These are phyloP conservation scores for Magnaporthiopsis incrustans DNA, from an alignment of 2,329 filamentous ascomycete species.

Conservation along the genomic window DNA sequence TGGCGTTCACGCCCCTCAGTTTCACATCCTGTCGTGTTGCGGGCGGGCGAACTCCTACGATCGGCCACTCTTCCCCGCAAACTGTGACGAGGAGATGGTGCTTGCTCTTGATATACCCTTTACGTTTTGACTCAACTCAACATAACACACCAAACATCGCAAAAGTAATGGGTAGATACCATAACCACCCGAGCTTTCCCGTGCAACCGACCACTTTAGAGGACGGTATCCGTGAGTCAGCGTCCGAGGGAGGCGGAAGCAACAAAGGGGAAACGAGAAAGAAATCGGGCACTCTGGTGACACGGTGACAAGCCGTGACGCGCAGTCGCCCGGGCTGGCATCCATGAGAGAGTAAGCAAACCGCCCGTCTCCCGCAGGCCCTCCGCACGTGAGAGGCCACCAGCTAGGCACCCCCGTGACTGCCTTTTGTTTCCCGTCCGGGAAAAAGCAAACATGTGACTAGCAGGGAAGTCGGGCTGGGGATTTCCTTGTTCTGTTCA, in stretches of 20 bases:
- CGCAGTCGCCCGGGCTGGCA: too few species aligned
- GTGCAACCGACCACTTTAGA: background rate
- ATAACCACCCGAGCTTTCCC: background rate
- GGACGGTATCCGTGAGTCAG: background rate
- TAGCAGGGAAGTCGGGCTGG: background rate
- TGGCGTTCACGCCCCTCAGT: background rate
- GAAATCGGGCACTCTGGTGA: background rate
- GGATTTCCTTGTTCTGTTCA: background rate
- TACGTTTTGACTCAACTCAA: background rate
- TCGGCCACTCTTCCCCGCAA: background rate
- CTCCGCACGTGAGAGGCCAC: background rate
- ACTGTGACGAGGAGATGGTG: background rate
- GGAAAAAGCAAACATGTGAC: background rate
- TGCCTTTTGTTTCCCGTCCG: too few species aligned
- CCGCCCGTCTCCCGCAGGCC: background rate
- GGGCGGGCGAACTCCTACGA: background rate
- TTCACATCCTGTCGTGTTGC: background rate
- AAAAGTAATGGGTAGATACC: background rate
- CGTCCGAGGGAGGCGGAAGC: background rate
- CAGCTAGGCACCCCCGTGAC: background rate
- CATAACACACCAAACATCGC: background rate
- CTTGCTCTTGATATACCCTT: background rate
- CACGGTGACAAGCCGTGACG: background rate
- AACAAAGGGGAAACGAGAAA: background rate
- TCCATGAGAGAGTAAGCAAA: background rate